Evolutionary conservation across 2,329 filamentous ascomycete species (phyloP).

Genomic region (Fusarium papillatum): DNA sequence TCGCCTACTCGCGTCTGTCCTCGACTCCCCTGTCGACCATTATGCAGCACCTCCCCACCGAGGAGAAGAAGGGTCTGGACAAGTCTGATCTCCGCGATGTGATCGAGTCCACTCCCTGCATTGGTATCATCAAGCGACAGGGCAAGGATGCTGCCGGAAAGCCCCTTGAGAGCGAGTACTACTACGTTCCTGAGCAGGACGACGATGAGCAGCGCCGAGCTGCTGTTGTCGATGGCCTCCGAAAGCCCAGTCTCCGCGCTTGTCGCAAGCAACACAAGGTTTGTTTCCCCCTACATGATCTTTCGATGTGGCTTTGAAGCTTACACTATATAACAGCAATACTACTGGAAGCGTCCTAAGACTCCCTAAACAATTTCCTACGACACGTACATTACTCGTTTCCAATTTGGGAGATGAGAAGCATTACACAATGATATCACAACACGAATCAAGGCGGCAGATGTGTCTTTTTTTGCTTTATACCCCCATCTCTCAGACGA

Average conservation of each 20-base stretch:
- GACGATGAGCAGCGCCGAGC: slow-evolving; percentile 82
- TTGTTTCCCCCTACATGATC: slow-evolving; percentile 44
- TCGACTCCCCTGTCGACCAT: slow-evolving; percentile 93
- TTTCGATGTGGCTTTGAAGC: background rate
- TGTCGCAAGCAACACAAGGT: slow-evolving; percentile 99
- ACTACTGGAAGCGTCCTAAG: slow-evolving; percentile 76
- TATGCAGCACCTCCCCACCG: slow-evolving; percentile 84
- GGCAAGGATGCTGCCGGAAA: slow-evolving; percentile 98
- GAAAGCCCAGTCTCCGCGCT: slow-evolving; percentile 89
- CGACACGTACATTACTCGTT: slow-evolving; percentile 26
- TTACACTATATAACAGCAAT: slow-evolving; percentile 65
- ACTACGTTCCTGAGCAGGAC: slow-evolving; percentile 93
- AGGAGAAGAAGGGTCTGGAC: slow-evolving; percentile 71
- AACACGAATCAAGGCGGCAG: slow-evolving; percentile 23
- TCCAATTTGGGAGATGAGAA: slow-evolving; percentile 20
- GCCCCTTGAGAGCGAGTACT: slow-evolving; percentile 94
- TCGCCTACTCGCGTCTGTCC: slow-evolving; percentile 93
- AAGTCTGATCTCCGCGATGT: slow-evolving; percentile 77
- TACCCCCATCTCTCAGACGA: slow-evolving; percentile 33
- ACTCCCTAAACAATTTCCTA: slow-evolving; percentile 61
- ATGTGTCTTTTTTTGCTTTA: slow-evolving; percentile 41
- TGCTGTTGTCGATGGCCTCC: slow-evolving; percentile 86
- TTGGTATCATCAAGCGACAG: slow-evolving; percentile 89
- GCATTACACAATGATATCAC: background rate
- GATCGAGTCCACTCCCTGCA: slow-evolving; percentile 81